phyloP scores from a whole-genome alignment of 495 filamentous ascomycete species.

The Daldinia decipiens region DNA sequence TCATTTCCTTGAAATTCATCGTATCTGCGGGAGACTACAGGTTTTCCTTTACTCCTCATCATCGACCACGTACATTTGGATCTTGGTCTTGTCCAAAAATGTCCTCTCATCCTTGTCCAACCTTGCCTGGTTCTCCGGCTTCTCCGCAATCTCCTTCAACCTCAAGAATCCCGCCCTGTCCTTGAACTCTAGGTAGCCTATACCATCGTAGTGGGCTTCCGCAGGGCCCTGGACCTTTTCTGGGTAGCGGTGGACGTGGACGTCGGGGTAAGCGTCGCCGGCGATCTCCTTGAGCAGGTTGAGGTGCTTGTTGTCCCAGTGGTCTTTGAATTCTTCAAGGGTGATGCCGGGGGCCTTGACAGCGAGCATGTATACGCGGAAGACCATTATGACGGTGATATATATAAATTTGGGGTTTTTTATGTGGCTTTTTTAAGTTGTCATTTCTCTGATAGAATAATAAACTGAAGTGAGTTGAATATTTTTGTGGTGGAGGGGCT shows the following conservation, averaged over 20 bases:
- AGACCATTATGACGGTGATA: not conserved
- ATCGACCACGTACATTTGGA: not conserved
- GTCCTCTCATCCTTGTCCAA: constrained; percentile 1
- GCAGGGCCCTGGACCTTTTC: not conserved
- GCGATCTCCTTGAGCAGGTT: not conserved
- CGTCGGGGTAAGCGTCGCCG: not conserved
- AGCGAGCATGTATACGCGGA: not conserved
- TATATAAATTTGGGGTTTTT: not conserved
- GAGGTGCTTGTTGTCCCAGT: constrained; percentile 2
- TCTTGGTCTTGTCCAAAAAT: constrained; percentile 1
- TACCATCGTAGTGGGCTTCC: not conserved
- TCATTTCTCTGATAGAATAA: not conserved
- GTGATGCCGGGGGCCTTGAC: not conserved
- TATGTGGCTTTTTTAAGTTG: not conserved
- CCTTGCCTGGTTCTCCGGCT: constrained; percentile 2
- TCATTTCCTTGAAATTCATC: not conserved
- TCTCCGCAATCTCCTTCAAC: constrained; percentile 1
- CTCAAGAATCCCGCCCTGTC: constrained; percentile 1
- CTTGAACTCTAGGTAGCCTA: not conserved
- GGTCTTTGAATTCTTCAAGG: constrained; percentile 2
- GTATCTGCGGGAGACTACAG: not conserved
- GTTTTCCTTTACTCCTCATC: not conserved
- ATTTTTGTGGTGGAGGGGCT: not conserved
- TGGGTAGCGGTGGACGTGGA: not conserved
- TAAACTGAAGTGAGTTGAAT: not conserved